A percentile compares a stretch with the other conserved stretches of the same genome.
Conservation (phyloP, 257 asterid genomes). For the Capsicum rhomboideum region DNA sequence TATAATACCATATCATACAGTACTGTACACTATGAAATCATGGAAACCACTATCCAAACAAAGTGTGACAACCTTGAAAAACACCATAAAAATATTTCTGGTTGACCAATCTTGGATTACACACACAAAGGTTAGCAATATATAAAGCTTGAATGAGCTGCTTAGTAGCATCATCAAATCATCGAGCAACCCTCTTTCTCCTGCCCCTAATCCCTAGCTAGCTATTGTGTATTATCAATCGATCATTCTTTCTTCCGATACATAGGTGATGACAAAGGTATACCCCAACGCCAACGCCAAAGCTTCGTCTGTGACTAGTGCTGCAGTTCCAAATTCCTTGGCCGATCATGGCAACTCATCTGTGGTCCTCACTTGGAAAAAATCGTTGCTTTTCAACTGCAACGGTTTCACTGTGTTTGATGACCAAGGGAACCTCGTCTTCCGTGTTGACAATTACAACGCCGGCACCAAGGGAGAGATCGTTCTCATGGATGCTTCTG, state of each 20-base stretch:
- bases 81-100: too few relatives aligned
- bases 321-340: neutral
- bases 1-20: too few relatives aligned
- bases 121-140: too few relatives aligned
- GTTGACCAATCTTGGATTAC: too few relatives aligned
- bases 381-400: constrained; percentile 59
- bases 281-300: constrained; percentile 30
- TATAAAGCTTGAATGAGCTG: too few relatives aligned
- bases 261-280: constrained; percentile 35
- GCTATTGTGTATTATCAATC: neutral
- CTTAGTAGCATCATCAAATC: too few relatives aligned
- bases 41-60: too few relatives aligned
- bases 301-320: neutral
- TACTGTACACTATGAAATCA: too few relatives aligned
- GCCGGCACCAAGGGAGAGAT: constrained; percentile 33
- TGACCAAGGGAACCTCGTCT: constrained; percentile 45
- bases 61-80: too few relatives aligned
- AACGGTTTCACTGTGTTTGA: constrained; percentile 77
- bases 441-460: constrained; percentile 69
- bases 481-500: constrained; percentile 61
- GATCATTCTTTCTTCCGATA: neutral
- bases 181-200: neutral
- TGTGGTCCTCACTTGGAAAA: constrained; percentile 64
- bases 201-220: neutral
- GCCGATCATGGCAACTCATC: neutral